Base-by-base conservation (phyloP, 2,329 filamentous ascomycete species). In the Clarireedia monteithiana region DNA sequence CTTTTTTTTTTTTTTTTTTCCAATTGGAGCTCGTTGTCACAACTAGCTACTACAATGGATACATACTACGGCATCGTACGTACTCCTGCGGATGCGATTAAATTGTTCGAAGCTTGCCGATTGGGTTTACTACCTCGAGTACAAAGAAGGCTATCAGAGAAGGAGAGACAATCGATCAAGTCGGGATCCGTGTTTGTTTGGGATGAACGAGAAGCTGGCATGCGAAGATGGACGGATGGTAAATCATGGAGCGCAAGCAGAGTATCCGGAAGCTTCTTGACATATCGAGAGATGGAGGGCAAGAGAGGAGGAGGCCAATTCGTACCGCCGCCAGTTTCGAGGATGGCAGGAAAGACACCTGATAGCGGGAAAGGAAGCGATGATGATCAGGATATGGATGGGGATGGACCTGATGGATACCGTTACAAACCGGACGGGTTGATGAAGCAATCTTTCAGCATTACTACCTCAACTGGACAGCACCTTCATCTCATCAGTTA, bases 381-480 rank as follows among this genome's bases (percentile, higher is more conserved):
- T 66, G 91, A 94, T 49, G 88, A 91, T 62, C 86, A 89, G 53
- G 87, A 83, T 64, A 73, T 79, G 62, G 81, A 80, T 66, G 78
- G 76, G 55, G 90, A 95, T 66, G 82, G 82, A 7, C 89, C 89
- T 0, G 91, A 96, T 70, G 91, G 91, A 44, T 96, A 96, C 71
- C 80, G 90, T 61, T 96, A 96, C 74, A 99, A 96, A 77, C 89
- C 87, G 9, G 94, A 99, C 67, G 94, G 94, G 0, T 80, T 99
- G 4, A 96, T 97, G 91, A 99, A 99, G 80, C 94, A 99, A 73
- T 97, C 94, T 0, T 99, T 97, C 78, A 97, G 92, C 74, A 97
- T 99, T 74, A 96, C 91, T 23, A 97, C 94, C 1, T 90, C 88
- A 1, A 85, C 80, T 39, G 83, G 90, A 62, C 91, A 96, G 66